phyloP scores from a whole-genome alignment of 2,329 filamentous ascomycete genomes.

The Pseudonectria buxi region DNA sequence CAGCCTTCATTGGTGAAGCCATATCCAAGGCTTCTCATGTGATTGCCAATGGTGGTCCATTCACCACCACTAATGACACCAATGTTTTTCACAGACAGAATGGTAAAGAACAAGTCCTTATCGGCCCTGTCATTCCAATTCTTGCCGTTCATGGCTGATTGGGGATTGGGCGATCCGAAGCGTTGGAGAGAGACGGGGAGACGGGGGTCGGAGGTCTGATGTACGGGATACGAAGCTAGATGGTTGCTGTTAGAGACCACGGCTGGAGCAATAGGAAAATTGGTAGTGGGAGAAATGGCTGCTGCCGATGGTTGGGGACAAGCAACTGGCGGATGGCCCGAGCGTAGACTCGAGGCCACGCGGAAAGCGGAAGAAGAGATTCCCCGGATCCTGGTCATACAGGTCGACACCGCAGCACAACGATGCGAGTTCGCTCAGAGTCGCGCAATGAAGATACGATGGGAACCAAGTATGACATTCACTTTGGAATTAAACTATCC shows the following conservation, averaged over 20 bases:
- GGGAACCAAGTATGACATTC: too few species aligned
- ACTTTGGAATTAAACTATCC: too few species aligned
- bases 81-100: conserved; percentile 56
- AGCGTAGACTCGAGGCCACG: conserved; percentile 11
- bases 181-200: conserved; percentile 9
- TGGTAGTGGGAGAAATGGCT: conserved; percentile 34
- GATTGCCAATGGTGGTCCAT: conserved; percentile 56
- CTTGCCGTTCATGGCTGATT: conserved; percentile 42
- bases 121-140: conserved; percentile 57
- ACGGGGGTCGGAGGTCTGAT: conserved; percentile 16
- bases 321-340: conserved; percentile 19
- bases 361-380: too few species aligned
- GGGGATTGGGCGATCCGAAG: too few species aligned
- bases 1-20: conserved; percentile 60
- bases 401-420: too few species aligned
- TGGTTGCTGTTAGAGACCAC: conserved; percentile 30
- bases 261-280: conserved; percentile 32
- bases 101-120: conserved; percentile 58
- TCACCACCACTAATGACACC: conserved; percentile 55
- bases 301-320: conserved; percentile 20
- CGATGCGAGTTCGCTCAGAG: too few species aligned
- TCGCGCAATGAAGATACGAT: too few species aligned
- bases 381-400: too few species aligned
- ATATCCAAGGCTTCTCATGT: conserved; percentile 53
- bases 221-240: conserved; percentile 10